These are phyloP conservation scores for Phytopythium litorale DNA, from an alignment of 352 stramenopile species.

Conservation along the genomic window DNA sequence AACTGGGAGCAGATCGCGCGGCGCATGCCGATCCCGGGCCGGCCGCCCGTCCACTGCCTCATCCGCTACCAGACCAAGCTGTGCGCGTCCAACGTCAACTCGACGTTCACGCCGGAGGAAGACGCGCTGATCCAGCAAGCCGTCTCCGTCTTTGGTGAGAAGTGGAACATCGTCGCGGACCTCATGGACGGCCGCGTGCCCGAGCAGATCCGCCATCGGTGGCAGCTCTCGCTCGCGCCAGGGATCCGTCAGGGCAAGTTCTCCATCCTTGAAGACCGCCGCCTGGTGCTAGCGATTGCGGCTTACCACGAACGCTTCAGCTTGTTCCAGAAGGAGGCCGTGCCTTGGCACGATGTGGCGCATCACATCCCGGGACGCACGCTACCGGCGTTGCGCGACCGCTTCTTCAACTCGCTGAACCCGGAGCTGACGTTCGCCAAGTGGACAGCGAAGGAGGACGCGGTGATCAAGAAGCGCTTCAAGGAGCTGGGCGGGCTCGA, in stretches of 20 bases:
- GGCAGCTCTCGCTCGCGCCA: conserved; percentile 63
- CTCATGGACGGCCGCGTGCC: conserved; percentile 66
- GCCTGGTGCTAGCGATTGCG: conserved; percentile 53
- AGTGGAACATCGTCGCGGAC: conserved; percentile 75
- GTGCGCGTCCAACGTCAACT: conserved; percentile 35
- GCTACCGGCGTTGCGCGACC: conserved; percentile 52
- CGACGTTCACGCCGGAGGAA: conserved; percentile 44
- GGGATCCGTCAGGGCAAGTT: conserved; percentile 69
- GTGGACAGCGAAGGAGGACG: conserved; percentile 56
- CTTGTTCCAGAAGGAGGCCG: conserved; percentile 40
- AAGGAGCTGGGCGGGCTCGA: conserved; percentile 30
- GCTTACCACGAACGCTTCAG: conserved; percentile 38
- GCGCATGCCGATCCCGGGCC: conserved; percentile 37
- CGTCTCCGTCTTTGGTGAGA: conserved; percentile 68
- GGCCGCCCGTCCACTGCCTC: conserved; percentile 50
- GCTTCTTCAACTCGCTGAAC: conserved; percentile 67
- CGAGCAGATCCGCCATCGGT: conserved; percentile 74
- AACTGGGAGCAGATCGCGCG: conserved; percentile 45
- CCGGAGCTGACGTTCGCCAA: conserved; percentile 54
- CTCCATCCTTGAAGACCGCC: conserved; percentile 65
- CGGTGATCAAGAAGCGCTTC: conserved; percentile 30
- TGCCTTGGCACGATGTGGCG: conserved; percentile 60
- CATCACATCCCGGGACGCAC: conserved; percentile 56
- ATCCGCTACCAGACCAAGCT: conserved; percentile 55
- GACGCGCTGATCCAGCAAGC: conserved; percentile 46